Percentiles rank a stretch among this genome's conserved stretches.
phyloP scores from a whole-genome alignment of 1,139 yeast genomes.

The Yamadazyma diospyri region DNA sequence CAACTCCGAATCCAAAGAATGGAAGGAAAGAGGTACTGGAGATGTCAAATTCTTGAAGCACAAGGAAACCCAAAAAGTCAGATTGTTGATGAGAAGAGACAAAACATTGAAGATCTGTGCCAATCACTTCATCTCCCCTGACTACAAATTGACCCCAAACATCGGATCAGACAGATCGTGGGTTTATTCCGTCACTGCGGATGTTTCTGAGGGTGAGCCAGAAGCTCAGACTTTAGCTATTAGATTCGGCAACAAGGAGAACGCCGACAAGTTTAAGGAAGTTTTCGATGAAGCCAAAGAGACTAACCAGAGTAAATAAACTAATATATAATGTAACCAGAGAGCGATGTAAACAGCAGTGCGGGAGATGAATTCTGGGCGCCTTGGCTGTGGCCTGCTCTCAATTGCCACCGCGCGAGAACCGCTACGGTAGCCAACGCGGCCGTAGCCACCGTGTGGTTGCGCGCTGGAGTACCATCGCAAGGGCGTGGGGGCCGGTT shows the following conservation, averaged over 20 bases:
- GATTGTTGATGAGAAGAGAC: constrained; percentile 97
- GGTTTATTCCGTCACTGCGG: constrained; percentile 95
- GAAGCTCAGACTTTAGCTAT: constrained; percentile 97
- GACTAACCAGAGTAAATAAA: constrained; percentile 12
- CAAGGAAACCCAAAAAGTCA: constrained; percentile 73
- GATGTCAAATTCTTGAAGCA: constrained; percentile 95
- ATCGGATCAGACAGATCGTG: constrained; percentile 97
- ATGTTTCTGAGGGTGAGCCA: constrained; percentile 91
- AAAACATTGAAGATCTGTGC: constrained; percentile 98
- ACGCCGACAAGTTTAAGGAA: constrained; percentile 93
- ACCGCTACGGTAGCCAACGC: too few relatives aligned
- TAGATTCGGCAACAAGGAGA: constrained; percentile 95
- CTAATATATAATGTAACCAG: neutral
- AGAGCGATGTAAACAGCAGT: too few relatives aligned
- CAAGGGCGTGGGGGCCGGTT: too few relatives aligned
- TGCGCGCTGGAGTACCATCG: too few relatives aligned
- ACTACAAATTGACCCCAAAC: constrained; percentile 82
- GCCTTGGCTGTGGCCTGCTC: too few relatives aligned
- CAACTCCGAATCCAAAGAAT: constrained; percentile 79
- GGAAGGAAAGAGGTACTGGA: constrained; percentile 99
- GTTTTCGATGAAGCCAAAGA: constrained; percentile 53
- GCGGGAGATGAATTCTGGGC: too few relatives aligned
- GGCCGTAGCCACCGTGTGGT: too few relatives aligned
- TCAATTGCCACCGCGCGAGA: too few relatives aligned
- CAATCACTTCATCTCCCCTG: constrained; percentile 86